Evolutionary conservation across 2,329 filamentous ascomycete genomes (phyloP).

Genomic region (Parafenestella ontariensis): DNA sequence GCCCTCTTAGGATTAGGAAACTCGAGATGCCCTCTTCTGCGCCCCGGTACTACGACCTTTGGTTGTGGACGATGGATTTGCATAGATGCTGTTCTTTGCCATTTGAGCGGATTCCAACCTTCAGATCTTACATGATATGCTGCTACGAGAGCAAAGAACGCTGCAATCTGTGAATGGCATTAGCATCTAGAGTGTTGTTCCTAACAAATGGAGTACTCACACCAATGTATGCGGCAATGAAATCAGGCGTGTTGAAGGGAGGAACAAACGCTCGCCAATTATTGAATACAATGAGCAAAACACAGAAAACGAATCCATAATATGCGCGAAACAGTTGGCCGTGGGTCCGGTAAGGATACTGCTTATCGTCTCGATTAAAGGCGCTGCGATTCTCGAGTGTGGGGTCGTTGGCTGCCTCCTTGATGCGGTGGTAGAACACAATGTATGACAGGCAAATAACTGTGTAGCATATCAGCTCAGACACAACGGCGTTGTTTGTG

Average conservation of each 20-base stretch:
- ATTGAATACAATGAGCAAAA: conserved; percentile 34
- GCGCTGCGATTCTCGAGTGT: conserved; percentile 34
- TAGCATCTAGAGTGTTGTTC: not conserved
- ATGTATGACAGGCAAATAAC: conserved; percentile 46
- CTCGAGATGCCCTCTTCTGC: conserved; percentile 29
- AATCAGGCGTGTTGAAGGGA: conserved; percentile 19
- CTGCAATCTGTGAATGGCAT: conserved; percentile 16
- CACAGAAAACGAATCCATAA: conserved; percentile 34
- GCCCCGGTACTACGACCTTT: conserved; percentile 34
- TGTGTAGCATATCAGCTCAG: conserved; percentile 47
- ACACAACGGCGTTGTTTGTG: conserved; percentile 46
- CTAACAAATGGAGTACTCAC: conserved; percentile 16
- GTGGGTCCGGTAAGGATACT: conserved; percentile 37
- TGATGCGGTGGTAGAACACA: conserved; percentile 40
- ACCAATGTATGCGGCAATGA: conserved; percentile 32
- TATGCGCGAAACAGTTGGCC: conserved; percentile 36
- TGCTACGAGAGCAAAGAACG: conserved; percentile 31
- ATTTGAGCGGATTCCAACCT: conserved; percentile 36
- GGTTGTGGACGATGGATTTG: conserved; percentile 37
- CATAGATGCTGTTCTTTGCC: conserved; percentile 35
- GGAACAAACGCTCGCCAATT: conserved; percentile 34
- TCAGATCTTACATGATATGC: conserved; percentile 36
- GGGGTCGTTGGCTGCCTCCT: conserved; percentile 30
- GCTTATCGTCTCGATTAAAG: conserved; percentile 37
- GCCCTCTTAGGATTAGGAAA: conserved; percentile 35